These are phyloP conservation scores for Ceratocystis huliohia DNA, from an alignment of 2,329 filamentous ascomycete genomes.

Conservation along the genomic window DNA sequence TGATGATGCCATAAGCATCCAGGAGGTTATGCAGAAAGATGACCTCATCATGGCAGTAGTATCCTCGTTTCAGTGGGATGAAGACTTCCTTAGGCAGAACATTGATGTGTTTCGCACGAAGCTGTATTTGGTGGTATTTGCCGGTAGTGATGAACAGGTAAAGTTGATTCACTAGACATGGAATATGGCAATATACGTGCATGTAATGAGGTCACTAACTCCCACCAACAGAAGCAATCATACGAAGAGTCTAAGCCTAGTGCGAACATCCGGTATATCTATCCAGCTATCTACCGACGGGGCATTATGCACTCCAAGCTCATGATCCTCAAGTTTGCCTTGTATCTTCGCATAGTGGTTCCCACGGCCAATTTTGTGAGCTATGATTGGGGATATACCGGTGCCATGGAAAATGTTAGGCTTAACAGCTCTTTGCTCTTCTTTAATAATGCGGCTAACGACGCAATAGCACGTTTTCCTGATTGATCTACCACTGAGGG, in stretches of 20 bases:
- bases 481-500: conserved; percentile 66
- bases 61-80: conserved; percentile 79
- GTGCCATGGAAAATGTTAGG: conserved; percentile 69
- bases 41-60: conserved; percentile 65
- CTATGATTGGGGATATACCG: conserved; percentile 82
- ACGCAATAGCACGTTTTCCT: conserved; percentile 58
- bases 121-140: conserved; percentile 48
- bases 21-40: conserved; percentile 67
- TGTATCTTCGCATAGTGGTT: conserved; percentile 64
- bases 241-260: conserved; percentile 39
- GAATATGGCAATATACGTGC: background rate
- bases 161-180: conserved; percentile 19
- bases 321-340: conserved; percentile 69
- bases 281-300: conserved; percentile 64
- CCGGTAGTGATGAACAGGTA: conserved; percentile 41
- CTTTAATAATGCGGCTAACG: background rate
- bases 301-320: conserved; percentile 90
- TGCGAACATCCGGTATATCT: conserved; percentile 56
- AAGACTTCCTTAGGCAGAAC: conserved; percentile 65
- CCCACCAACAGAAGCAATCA: conserved; percentile 33
- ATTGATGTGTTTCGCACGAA: conserved; percentile 48
- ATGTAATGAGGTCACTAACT: background rate
- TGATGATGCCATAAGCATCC: conserved; percentile 68
- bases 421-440: conserved; percentile 7
- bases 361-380: conserved; percentile 76